phyloP scores from a whole-genome alignment of 805 yeast genomes.

The Wickerhamiella lipophila region DNA sequence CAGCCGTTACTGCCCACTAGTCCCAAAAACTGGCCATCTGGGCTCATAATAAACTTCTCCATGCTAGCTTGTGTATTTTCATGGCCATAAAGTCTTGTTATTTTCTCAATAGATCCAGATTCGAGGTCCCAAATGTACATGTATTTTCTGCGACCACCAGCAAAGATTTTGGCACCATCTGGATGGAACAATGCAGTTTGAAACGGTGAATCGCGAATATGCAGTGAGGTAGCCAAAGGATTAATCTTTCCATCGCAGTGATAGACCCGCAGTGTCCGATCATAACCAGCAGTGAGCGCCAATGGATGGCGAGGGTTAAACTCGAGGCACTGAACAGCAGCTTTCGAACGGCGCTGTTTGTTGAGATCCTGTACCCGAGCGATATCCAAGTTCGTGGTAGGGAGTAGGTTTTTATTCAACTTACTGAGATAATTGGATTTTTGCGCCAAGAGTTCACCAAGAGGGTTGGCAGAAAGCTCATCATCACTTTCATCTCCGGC shows the following conservation, averaged over 20 bases:
- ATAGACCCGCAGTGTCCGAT: constrained; percentile 70
- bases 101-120: constrained; percentile 63
- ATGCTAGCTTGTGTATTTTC: constrained; percentile 72
- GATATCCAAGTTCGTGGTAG: constrained; percentile 60
- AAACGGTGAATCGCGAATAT: constrained; percentile 66
- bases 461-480: constrained; percentile 25
- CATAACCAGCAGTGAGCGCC: constrained; percentile 83
- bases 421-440: constrained; percentile 28
- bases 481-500: constrained; percentile 13
- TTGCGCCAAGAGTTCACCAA: constrained; percentile 25
- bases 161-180: constrained; percentile 45
- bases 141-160: constrained; percentile 84
- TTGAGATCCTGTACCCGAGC: constrained; percentile 83
- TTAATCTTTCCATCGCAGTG: constrained; percentile 83
- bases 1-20: constrained; percentile 81
- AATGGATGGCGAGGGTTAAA: constrained; percentile 82
- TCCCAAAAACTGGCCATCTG: constrained; percentile 59
- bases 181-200: constrained; percentile 58
- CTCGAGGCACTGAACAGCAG: constrained; percentile 73
- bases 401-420: constrained; percentile 38
- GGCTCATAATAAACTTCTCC: constrained; percentile 65
- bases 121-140: constrained; percentile 87
- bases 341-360: constrained; percentile 47
- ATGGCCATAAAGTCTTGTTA: constrained; percentile 84
- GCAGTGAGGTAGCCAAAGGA: constrained; percentile 68